phyloP scores from a whole-genome alignment of 495 filamentous ascomycete genomes.

The Niebla homalea region DNA sequence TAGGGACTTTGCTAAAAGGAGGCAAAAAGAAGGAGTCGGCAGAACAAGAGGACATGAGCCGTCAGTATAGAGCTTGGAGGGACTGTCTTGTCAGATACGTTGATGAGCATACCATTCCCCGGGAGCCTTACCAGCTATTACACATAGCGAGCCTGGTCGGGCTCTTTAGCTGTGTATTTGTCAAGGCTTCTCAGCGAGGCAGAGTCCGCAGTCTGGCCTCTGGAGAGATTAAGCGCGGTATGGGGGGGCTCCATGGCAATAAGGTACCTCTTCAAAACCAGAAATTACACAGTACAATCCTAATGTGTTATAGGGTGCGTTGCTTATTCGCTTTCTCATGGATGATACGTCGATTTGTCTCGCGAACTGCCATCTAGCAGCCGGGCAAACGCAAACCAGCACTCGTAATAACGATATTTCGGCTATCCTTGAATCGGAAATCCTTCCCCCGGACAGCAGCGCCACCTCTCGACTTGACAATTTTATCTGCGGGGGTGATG shows the following conservation, averaged over 20 bases:
- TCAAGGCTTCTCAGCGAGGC: slow-evolving; percentile 61
- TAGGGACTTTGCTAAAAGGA: slow-evolving; percentile 35
- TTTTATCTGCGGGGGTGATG: slow-evolving; percentile 82
- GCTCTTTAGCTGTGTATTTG: slow-evolving; percentile 89
- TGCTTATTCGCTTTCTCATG: slow-evolving; percentile 75
- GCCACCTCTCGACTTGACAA: slow-evolving; percentile 50
- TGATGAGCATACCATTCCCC: slow-evolving; percentile 67
- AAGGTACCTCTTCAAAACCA: slow-evolving; percentile 41
- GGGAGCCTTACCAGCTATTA: slow-evolving; percentile 69
- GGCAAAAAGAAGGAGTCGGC: slow-evolving; percentile 79
- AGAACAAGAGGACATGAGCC: slow-evolving; percentile 89
- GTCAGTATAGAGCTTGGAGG: slow-evolving; percentile 91
- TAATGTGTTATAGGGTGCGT: slow-evolving; percentile 47
- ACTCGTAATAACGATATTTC: slow-evolving; percentile 89
- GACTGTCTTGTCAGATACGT: slow-evolving; percentile 71
- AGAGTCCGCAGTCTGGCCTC: slow-evolving; percentile 63
- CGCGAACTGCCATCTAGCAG: slow-evolving; percentile 93
- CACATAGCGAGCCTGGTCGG: slow-evolving; percentile 85
- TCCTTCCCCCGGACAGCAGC: slow-evolving; percentile 55
- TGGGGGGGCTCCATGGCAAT: slow-evolving; percentile 89
- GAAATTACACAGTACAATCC: neutral
- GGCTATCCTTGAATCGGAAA: slow-evolving; percentile 66
- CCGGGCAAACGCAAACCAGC: slow-evolving; percentile 78
- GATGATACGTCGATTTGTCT: slow-evolving; percentile 92
- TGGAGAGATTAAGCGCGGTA: slow-evolving; percentile 82